phyloP scores from a whole-genome alignment of 164 flowering plant species.

The Cinnamomum micranthum region DNA sequence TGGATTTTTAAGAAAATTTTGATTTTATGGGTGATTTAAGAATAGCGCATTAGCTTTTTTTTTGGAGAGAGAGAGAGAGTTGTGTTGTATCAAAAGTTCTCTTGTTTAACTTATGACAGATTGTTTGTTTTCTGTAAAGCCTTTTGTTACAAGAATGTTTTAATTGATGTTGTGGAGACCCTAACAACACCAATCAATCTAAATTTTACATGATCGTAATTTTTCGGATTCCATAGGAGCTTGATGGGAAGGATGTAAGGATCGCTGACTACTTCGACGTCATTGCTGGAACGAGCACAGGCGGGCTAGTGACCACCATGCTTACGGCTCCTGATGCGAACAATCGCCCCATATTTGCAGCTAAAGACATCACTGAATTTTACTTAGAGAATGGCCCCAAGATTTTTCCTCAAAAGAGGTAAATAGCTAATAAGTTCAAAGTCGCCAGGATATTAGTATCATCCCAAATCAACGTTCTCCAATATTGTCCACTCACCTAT shows the following conservation, averaged over 20 bases:
- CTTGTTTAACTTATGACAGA: too few relatives aligned
- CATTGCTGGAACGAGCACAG: conserved; percentile 29
- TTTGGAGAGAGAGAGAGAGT: too few relatives aligned
- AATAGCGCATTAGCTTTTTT: conserved; percentile 10
- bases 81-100: too few relatives aligned
- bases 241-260: conserved; percentile 27
- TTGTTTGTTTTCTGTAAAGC: too few relatives aligned
- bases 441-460: not conserved
- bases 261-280: conserved; percentile 29
- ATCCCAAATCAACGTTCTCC: not conserved
- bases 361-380: conserved; percentile 35
- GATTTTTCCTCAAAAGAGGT: conserved; percentile 32
- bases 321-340: conserved; percentile 29
- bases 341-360: conserved; percentile 39
- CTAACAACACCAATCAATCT: too few relatives aligned
- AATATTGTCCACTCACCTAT: not conserved
- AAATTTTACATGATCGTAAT: too few relatives aligned
- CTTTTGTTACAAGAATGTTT: too few relatives aligned
- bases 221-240: conserved; percentile 12
- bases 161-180: too few relatives aligned
- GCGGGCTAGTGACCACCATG: conserved; percentile 30
- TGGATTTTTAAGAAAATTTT: too few relatives aligned
- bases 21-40: too few relatives aligned
- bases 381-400: conserved; percentile 29
- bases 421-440: not conserved